A percentile compares a stretch with the other conserved stretches of the same genome.
These are phyloP conservation scores for Aureobasidium mangrovei DNA, from an alignment of 2,329 filamentous ascomycete genomes.

Conservation along the genomic window DNA sequence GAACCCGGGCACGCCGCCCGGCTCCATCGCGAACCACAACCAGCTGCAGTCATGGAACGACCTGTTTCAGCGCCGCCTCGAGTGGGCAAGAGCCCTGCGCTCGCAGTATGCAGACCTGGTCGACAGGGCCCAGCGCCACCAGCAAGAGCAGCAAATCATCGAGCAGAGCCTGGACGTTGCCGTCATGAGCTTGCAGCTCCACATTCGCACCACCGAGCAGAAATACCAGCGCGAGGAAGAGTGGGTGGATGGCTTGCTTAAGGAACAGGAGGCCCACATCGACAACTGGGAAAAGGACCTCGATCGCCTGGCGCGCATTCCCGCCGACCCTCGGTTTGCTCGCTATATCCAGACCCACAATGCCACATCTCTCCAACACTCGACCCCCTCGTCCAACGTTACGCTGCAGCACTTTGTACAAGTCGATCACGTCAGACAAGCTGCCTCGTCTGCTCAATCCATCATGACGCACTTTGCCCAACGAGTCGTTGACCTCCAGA, in stretches of 20 bases:
- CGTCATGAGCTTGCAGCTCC: constrained; percentile 71
- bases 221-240: constrained; percentile 62
- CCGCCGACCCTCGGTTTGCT: constrained; percentile 58
- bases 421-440: constrained; percentile 60
- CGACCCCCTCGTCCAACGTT: constrained; percentile 30
- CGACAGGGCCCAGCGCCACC: constrained; percentile 53
- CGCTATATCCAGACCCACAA: constrained; percentile 29
- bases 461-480: constrained; percentile 57
- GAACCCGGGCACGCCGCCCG: constrained; percentile 58
- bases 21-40: constrained; percentile 69
- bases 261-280: constrained; percentile 57
- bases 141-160: constrained; percentile 66
- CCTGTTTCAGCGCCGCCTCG: constrained; percentile 69
- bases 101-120: constrained; percentile 62
- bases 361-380: constrained; percentile 28
- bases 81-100: constrained; percentile 67
- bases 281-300: constrained; percentile 61
- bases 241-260: constrained; percentile 59
- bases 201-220: constrained; percentile 61
- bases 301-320: constrained; percentile 53
- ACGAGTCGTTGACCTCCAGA: constrained; percentile 35
- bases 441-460: constrained; percentile 57
- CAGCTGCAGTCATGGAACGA: constrained; percentile 81
- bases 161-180: constrained; percentile 74
- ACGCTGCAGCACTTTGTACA: constrained; percentile 72